These are phyloP conservation scores for Borovskyia barvae DNA, from an alignment of 208 protist genomes.

Conservation along the genomic window DNA sequence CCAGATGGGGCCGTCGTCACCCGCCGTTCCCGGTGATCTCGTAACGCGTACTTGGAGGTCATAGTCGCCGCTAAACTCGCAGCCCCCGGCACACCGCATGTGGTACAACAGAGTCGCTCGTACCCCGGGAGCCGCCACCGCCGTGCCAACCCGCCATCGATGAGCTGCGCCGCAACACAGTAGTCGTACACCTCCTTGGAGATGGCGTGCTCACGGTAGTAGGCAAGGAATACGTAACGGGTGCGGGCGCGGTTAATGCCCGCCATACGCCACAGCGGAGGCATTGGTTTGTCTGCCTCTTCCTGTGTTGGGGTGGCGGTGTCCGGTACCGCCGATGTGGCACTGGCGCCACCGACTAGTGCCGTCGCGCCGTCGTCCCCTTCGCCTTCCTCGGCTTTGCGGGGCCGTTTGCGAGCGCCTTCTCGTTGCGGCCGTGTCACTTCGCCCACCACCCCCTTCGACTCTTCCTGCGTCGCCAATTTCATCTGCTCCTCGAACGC, in stretches of 20 bases:
- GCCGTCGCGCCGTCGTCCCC: neutral
- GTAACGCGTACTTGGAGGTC: conserved; percentile 53
- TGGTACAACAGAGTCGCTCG: conserved; percentile 80
- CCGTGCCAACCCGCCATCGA: conserved; percentile 70
- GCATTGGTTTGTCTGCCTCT: conserved; percentile 20
- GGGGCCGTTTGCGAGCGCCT: conserved; percentile 1
- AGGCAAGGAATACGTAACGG: conserved; percentile 76
- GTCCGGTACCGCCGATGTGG: neutral
- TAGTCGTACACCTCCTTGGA: conserved; percentile 76
- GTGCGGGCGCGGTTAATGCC: conserved; percentile 81
- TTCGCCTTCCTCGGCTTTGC: conserved; percentile 10
- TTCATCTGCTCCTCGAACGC: conserved; percentile 74
- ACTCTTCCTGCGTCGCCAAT: conserved; percentile 63
- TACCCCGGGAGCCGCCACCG: conserved; percentile 84
- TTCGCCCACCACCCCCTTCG: conserved; percentile 45
- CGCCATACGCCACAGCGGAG: conserved; percentile 79
- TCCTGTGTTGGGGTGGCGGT: too few relatives aligned
- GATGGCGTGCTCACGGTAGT: conserved; percentile 43
- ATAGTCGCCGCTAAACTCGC: conserved; percentile 55
- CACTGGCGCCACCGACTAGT: neutral
- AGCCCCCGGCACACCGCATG: conserved; percentile 69
- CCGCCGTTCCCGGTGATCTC: conserved; percentile 43
- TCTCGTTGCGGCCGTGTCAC: conserved; percentile 20
- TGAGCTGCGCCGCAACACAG: conserved; percentile 84
- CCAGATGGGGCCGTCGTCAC: conserved; percentile 10